Base-by-base conservation (phyloP, 2,329 filamentous ascomycete species). In the Clonostachys rhizophaga region DNA sequence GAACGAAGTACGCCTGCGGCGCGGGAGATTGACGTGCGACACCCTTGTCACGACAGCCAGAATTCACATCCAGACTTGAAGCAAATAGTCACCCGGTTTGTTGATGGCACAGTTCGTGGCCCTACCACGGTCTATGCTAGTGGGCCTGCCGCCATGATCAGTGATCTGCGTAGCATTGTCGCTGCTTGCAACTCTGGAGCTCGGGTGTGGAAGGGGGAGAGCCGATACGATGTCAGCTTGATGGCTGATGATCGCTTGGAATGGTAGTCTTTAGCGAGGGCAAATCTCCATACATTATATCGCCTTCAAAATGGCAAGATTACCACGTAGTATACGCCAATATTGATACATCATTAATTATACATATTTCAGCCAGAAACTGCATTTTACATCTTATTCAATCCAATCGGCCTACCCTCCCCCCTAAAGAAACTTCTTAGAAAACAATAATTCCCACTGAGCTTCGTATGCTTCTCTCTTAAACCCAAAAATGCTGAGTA, bases 161-260 rank as follows among this genome's bases (percentile, higher is more conserved):
- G 68, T n/a, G 79, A 82, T 46, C 55, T 86, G 48, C 67, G 82
- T 24, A 61, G 51, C 5, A 72, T 72, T 2, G 78, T 85, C 5
- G 79, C 81, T 2, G 55, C 54, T 8, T 71, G 69, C 39, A 85
- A 84, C 59, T 70, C 70, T 8, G 75, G 71, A 0, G 53, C 57
- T 0, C 74, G 67, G 52, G 79, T 84, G 10, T 84, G 79, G 81
- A 75, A 62, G 46, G 79, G 81, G 0, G 69, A 83, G 18, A 74
- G 76, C 54, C 69, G 70, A 36, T 78, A 68, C 43, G 74, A 83
- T 56, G 79, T 86, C 3, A 61, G 67, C 43, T 64, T 86, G 34
- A 63, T 79, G 33, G 81, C 77, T 57, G 82, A 86, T 60, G 79
- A 84, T 64, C 71, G 82, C 40, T 60, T 84, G 50, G 78, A 79